Evolutionary conservation across 768 basidiomycete species (phyloP), one percentile per base, ranked within the genome.

Genomic region (Boletus huronensis): DNA sequence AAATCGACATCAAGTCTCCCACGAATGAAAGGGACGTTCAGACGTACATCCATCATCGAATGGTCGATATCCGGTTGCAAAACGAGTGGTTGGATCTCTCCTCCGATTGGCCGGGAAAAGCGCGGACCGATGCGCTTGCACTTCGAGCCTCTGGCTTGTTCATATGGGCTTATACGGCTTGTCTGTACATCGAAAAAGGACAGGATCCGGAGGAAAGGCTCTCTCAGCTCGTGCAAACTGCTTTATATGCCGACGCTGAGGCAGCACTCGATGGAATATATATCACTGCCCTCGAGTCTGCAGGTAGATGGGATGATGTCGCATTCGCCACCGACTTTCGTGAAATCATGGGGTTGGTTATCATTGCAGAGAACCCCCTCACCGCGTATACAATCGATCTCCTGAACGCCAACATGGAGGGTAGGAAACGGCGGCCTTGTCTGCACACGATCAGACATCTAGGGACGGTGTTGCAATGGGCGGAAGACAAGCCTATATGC

Each of bases 161-260:
- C 44, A 58, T 71, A 38, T 71, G 70, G 69, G 71, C 71, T 10
- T 61, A 48, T 16, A 72, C 70, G 11, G 71, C 71, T 6, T 70
- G 70, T 56, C 61, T 59, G 21, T 72, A 72, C 21, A 53, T 70
- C 50, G 68, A 70, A 43, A 64, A 58, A 17, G 63, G 64, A 0
- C 70, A 70, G 50, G 62, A 70, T 35, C 69, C 70, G 8, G 61
- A 63, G 25, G 69, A 72, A 49, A 58, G 70, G 32, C 59, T 70
- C 32, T 47, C 64, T 11, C 59, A 63, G 31, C 64, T 70, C 26
- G 57, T 68, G 3, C 47, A 55, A 0, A 31, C 57, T 1, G 53
- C 60, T 9, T 34, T 72, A 6, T 65, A 60, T 29, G 56, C 58
- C 25, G 64, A 65, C 14, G 66, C 69, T 1, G 65, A 69, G 35